Evolutionary conservation across 1,284 basidiomycete genomes (phyloP).

Genomic region (Tilletia horrida): DNA sequence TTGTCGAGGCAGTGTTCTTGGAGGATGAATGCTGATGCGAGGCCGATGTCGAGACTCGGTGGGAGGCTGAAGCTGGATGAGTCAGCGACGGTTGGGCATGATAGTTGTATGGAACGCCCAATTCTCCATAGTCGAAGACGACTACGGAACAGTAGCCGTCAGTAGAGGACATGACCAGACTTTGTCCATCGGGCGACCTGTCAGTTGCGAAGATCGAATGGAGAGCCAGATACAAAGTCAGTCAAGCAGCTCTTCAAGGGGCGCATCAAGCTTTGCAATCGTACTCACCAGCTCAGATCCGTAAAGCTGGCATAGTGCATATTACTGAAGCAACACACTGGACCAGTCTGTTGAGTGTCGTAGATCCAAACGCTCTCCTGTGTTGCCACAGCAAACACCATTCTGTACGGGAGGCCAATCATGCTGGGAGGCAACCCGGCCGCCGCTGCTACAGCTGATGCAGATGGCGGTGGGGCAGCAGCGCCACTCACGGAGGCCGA

Average conservation of each 20-base stretch:
- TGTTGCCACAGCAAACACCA: conserved; percentile 93
- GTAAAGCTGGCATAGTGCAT: conserved; percentile 97
- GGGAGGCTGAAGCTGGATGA: conserved; percentile 10
- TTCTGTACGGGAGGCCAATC: conserved; percentile 85
- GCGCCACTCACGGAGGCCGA: conserved; percentile 19
- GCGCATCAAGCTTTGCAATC: no score
- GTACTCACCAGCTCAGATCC: conserved; percentile 83
- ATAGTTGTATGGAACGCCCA: conserved; percentile 63
- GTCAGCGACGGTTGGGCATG: conserved; percentile 39
- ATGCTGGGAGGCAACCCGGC: conserved; percentile 59
- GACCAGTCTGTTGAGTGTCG: conserved; percentile 92
- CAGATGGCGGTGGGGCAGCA: conserved; percentile 18
- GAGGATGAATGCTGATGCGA: conserved; percentile 26
- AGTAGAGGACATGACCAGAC: conserved; percentile 81
- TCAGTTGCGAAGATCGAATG: neutral
- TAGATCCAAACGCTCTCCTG: conserved; percentile 94
- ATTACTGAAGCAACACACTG: conserved; percentile 87
- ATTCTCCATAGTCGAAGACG: conserved; percentile 73
- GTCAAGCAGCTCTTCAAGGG: no score
- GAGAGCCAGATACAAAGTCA: no score
- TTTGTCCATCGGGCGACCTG: conserved; percentile 94
- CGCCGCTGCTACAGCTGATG: conserved; percentile 28
- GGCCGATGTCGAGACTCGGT: conserved; percentile 19
- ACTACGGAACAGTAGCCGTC: conserved; percentile 97
- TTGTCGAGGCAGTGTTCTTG: conserved; percentile 25